A percentile compares a stretch with the other conserved stretches of the same genome.
Evolutionary conservation across 2,329 filamentous ascomycete genomes (phyloP).

Genomic region (Capronia epimyces): DNA sequence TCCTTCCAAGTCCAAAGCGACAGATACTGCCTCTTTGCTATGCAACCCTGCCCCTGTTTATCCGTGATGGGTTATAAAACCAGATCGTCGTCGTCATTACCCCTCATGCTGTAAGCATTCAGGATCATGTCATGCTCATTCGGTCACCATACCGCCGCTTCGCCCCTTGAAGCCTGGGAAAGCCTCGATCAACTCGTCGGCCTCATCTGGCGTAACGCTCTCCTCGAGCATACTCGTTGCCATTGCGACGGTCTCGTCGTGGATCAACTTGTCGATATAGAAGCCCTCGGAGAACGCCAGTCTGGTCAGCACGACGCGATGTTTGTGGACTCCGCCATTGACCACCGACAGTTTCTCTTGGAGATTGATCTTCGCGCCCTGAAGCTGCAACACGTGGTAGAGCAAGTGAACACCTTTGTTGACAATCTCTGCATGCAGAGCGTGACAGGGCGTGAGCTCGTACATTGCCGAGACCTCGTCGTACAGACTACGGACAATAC

Average conservation of each 20-base stretch:
- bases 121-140: background rate
- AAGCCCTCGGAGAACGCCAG: conserved; percentile 80
- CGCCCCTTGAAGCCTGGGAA: conserved; percentile 34
- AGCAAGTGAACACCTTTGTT: conserved; percentile 58
- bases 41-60: background rate
- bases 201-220: conserved; percentile 72
- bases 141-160: conserved; percentile 18
- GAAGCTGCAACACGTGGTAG: conserved; percentile 54
- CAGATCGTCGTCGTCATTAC: background rate
- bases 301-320: conserved; percentile 71
- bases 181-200: conserved; percentile 52
- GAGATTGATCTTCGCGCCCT: conserved; percentile 62
- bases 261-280: conserved; percentile 70
- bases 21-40: background rate
- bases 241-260: conserved; percentile 70
- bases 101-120: background rate
- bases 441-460: conserved; percentile 41
- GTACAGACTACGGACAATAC: conserved; percentile 69
- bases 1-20: no score
- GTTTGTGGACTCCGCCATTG: conserved; percentile 71
- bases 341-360: conserved; percentile 65
- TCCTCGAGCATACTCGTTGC: conserved; percentile 78
- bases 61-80: background rate
- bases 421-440: conserved; percentile 49
- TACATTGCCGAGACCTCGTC: conserved; percentile 63